Conservation (phyloP, 2,329 filamentous ascomycete genomes). For the Colletotrichum godetiae region DNA sequence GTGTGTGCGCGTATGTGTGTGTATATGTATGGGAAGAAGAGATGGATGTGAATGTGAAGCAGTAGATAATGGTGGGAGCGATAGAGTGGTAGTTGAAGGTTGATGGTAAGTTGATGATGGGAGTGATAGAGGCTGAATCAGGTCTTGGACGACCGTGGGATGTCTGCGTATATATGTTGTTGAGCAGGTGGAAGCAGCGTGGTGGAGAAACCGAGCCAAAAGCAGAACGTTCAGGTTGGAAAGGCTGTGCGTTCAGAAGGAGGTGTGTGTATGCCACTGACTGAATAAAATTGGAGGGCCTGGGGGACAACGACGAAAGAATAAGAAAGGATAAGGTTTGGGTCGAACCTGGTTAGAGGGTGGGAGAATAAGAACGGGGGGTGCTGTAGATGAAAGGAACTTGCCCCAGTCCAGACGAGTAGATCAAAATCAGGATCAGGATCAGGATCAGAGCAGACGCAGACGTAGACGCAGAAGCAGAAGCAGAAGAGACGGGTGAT, state of each 20-base stretch:
- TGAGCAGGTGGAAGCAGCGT: slow-evolving; percentile 33
- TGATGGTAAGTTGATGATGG: not conserved
- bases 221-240: slow-evolving; percentile 8
- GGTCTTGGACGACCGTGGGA: slow-evolving; percentile 22
- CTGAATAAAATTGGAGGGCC: slow-evolving; percentile 32
- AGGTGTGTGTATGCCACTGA: slow-evolving; percentile 17
- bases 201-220: slow-evolving; percentile 26
- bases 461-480: not conserved
- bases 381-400: not conserved
- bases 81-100: not conserved
- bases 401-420: not conserved
- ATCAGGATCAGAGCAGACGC: not conserved
- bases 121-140: slow-evolving; percentile 1
- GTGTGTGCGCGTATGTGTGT: not conserved
- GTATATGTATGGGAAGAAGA: not conserved
- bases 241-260: slow-evolving; percentile 22
- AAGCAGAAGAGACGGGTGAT: not conserved
- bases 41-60: not conserved
- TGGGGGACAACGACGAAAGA: slow-evolving; percentile 11
- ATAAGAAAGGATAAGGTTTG: slow-evolving; percentile 35
- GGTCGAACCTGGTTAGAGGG: slow-evolving; percentile 26
- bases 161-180: slow-evolving; percentile 30
- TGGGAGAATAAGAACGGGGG: slow-evolving; percentile 14
- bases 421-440: slow-evolving; percentile 12
- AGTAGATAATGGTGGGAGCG: not conserved